Evolutionary conservation across 2,329 filamentous ascomycete genomes (phyloP).

Genomic region (Pyrenochaeta sp.): DNA sequence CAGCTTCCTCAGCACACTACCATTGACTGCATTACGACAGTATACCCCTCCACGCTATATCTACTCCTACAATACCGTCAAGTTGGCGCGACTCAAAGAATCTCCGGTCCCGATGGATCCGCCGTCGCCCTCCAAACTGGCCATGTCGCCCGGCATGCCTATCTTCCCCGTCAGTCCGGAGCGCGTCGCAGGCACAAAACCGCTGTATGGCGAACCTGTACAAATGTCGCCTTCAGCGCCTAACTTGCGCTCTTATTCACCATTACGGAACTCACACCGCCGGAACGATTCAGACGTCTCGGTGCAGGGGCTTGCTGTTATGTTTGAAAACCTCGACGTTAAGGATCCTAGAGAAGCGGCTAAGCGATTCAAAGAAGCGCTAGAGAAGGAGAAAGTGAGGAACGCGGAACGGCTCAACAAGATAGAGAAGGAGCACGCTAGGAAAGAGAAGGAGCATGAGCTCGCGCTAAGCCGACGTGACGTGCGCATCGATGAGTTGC

Average conservation of each 20-base stretch:
- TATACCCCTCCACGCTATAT: conserved; percentile 11
- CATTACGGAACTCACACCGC: conserved; percentile 34
- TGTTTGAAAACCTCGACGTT: conserved; percentile 74
- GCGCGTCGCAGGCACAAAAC: conserved; percentile 62
- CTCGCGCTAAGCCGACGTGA: conserved; percentile 22
- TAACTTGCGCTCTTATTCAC: conserved; percentile 22
- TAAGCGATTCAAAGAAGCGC: conserved; percentile 53
- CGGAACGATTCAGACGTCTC: conserved; percentile 50
- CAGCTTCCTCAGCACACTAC: conserved; percentile 20
- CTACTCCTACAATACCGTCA: conserved; percentile 33
- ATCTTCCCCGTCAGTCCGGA: conserved; percentile 70
- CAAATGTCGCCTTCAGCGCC: conserved; percentile 12
- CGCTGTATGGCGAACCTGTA: conserved; percentile 35
- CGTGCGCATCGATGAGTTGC: conserved; percentile 33
- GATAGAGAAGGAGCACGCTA: conserved; percentile 72
- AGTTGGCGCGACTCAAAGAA: conserved; percentile 50
- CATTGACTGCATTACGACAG: conserved; percentile 8
- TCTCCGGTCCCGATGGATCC: conserved; percentile 47
- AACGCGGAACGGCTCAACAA: conserved; percentile 45
- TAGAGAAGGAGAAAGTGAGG: conserved; percentile 54
- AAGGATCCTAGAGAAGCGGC: conserved; percentile 57
- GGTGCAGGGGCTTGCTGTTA: conserved; percentile 65
- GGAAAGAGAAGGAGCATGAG: conserved; percentile 49
- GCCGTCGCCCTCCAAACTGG: conserved; percentile 57
- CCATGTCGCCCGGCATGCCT: conserved; percentile 65